Percentiles rank a stretch among this genome's conserved stretches.
phyloP scores from a whole-genome alignment of 2,329 filamentous ascomycete species.

The Lasiodiplodia hormozganensis region DNA sequence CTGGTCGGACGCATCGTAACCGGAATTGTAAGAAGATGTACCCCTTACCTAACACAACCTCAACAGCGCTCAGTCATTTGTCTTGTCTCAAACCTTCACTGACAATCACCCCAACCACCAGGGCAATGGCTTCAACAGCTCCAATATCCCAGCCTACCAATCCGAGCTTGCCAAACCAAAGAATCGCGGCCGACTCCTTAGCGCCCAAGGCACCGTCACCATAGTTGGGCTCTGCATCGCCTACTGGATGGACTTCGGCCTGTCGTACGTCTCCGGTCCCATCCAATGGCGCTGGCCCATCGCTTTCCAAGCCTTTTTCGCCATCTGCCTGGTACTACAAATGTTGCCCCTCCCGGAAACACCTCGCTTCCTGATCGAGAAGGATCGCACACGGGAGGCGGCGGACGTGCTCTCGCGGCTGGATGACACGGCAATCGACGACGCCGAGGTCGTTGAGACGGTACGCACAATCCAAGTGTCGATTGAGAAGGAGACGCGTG shows the following conservation, averaged over 20 bases:
- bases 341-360: conserved; percentile 49
- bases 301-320: conserved; percentile 64
- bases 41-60: background rate
- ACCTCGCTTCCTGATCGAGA: conserved; percentile 47
- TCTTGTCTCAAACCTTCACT: too few species aligned
- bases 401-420: conserved; percentile 4
- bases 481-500: conserved; percentile 39
- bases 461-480: conserved; percentile 48
- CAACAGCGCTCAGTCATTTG: background rate
- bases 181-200: conserved; percentile 57
- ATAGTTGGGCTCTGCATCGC: conserved; percentile 57
- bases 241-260: conserved; percentile 50
- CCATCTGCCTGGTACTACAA: conserved; percentile 60
- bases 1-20: conserved; percentile 51
- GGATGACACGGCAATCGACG: background rate
- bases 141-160: conserved; percentile 50
- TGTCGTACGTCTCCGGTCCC: conserved; percentile 2
- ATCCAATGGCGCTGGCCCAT: conserved; percentile 57
- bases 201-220: conserved; percentile 57
- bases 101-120: background rate
- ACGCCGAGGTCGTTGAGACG: conserved; percentile 37
- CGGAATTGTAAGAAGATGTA: conserved; percentile 42
- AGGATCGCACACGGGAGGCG: conserved; percentile 43
- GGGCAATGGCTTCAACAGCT: conserved; percentile 43
- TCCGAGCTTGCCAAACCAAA: conserved; percentile 45